Evolutionary conservation across 176 grass and related monocot species (phyloP).

Genomic region (Chrysopogon serrulatus): DNA sequence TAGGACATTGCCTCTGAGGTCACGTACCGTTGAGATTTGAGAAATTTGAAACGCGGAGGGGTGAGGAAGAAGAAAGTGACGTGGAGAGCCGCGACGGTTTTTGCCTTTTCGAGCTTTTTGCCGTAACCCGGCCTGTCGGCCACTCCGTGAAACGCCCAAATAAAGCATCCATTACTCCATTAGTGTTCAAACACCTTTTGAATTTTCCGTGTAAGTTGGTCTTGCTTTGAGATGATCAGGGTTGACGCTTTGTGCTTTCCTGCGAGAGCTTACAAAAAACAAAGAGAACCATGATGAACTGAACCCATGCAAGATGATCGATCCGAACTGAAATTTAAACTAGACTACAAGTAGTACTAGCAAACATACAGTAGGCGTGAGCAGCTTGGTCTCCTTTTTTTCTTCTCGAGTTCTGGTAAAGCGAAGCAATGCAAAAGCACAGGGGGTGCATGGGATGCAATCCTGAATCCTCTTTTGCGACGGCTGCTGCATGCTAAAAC

Average conservation of each 20-base stretch:
- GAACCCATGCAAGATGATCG: not conserved
- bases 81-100: conserved; percentile 37
- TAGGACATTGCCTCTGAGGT: not conserved
- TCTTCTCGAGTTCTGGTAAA: conserved; percentile 43
- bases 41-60: conserved; percentile 26
- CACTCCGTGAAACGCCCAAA: conserved; percentile 22
- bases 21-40: conserved; percentile 2
- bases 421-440: not conserved
- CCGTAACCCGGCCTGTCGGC: conserved; percentile 38
- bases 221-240: conserved; percentile 37
- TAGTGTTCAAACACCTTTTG: conserved; percentile 21
- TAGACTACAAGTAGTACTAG: not conserved
- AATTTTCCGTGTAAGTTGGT: conserved; percentile 25
- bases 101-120: conserved; percentile 38
- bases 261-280: conserved; percentile 31
- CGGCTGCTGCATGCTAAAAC: conserved; percentile 14
- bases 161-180: conserved; percentile 1
- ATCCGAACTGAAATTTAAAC: conserved; percentile 20
- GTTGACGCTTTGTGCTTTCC: conserved; percentile 37
- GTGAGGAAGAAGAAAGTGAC: conserved; percentile 8
- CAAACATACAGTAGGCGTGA: conserved; percentile 33
- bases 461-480: conserved; percentile 13
- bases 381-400: conserved; percentile 10
- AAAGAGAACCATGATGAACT: not conserved
- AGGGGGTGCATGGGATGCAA: conserved; percentile 7